phyloP scores from a whole-genome alignment of 2,329 filamentous ascomycete genomes.

The Cercospora brassicicola region DNA sequence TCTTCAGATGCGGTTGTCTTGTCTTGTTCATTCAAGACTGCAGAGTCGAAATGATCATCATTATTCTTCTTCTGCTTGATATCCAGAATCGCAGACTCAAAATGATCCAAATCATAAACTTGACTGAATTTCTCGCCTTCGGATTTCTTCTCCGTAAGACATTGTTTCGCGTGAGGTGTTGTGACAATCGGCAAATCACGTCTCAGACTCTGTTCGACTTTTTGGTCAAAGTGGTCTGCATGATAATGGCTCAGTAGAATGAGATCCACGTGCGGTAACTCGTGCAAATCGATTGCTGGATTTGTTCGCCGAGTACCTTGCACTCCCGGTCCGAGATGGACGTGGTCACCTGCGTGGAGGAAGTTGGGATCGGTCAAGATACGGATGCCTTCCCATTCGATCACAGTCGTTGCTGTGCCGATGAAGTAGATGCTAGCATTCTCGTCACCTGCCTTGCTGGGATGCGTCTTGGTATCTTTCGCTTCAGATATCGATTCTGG shows the following conservation, averaged over 20 bases:
- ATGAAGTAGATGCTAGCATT: constrained; percentile 56
- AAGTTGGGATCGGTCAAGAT: constrained; percentile 64
- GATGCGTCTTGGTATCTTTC: constrained; percentile 50
- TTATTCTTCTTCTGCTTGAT: background rate
- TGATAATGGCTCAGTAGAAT: constrained; percentile 67
- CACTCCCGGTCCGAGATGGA: constrained; percentile 66
- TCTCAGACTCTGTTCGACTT: constrained; percentile 53
- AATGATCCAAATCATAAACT: constrained; percentile 59
- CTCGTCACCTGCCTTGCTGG: constrained; percentile 40
- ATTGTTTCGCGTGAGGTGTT: constrained; percentile 60
- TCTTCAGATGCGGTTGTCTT: constrained; percentile 22
- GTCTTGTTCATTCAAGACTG: constrained; percentile 47
- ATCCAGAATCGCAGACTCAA: constrained; percentile 43
- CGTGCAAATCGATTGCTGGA: constrained; percentile 60
- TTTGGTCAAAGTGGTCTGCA: constrained; percentile 58
- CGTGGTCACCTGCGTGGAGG: constrained; percentile 64
- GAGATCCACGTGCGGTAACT: constrained; percentile 60
- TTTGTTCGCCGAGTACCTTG: constrained; percentile 57
- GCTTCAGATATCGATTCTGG: constrained; percentile 44
- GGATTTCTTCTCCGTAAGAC: constrained; percentile 48
- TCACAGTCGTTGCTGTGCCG: constrained; percentile 58
- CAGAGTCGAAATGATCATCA: constrained; percentile 1
- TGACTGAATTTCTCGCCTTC: constrained; percentile 54
- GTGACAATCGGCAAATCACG: constrained; percentile 63
- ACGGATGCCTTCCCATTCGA: constrained; percentile 56